Evolutionary conservation across 225 moss, liverwort and hornwort species (phyloP).

Genomic region (Sphagnum tenellum): DNA sequence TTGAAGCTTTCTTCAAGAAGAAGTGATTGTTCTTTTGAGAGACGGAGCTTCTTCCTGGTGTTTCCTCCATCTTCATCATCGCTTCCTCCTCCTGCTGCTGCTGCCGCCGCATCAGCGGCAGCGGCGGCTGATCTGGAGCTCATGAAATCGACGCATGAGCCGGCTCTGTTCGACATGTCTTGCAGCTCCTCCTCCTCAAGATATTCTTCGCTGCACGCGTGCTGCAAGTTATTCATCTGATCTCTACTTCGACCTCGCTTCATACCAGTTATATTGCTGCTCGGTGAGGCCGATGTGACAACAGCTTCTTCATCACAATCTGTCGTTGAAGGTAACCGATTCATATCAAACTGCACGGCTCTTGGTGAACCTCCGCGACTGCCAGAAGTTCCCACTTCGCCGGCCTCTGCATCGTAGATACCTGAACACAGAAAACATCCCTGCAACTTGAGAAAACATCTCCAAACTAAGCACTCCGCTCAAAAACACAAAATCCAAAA

Average conservation of each 20-base stretch:
- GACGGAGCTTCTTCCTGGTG: slow-evolving; percentile 85
- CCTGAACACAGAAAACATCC: slow-evolving; percentile 11
- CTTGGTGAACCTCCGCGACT: slow-evolving; percentile 53
- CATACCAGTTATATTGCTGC: slow-evolving; percentile 41
- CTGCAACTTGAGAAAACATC: neutral
- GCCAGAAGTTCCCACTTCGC: slow-evolving; percentile 59
- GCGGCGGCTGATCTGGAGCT: slow-evolving; percentile 27
- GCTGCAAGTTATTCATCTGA: too few species aligned
- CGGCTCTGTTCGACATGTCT: slow-evolving; percentile 67
- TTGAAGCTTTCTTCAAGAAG: slow-evolving; percentile 92
- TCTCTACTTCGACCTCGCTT: slow-evolving; percentile 23
- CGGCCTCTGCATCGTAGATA: slow-evolving; percentile 75
- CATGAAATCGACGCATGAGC: slow-evolving; percentile 56
- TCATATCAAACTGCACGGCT: slow-evolving; percentile 65
- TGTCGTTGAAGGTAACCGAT: slow-evolving; percentile 86
- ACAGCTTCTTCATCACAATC: slow-evolving; percentile 76
- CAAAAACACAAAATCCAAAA: neutral
- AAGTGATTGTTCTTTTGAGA: slow-evolving; percentile 91
- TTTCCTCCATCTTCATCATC: slow-evolving; percentile 93
- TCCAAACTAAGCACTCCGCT: neutral
- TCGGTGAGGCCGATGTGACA: slow-evolving; percentile 34
- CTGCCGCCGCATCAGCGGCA: too few species aligned
- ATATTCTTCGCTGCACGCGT: too few species aligned
- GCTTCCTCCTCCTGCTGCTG: slow-evolving; percentile 29
- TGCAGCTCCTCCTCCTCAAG: slow-evolving; percentile 49